Evolutionary conservation across 192 early-diverging fungal genomes (phyloP), one percentile per base, ranked within the genome.

Genomic region (Piromyces finnis): DNA sequence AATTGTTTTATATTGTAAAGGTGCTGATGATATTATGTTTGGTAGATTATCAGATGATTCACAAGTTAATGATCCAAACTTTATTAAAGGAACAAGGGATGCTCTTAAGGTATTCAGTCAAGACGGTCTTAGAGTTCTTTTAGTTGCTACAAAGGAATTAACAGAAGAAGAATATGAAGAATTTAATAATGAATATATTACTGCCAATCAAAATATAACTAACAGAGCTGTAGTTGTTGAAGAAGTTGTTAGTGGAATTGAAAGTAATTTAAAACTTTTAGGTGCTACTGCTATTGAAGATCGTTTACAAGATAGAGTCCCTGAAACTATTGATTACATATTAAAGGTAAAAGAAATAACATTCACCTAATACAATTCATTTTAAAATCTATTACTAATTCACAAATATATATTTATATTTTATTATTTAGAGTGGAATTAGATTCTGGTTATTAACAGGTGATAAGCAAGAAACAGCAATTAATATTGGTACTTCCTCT

Each of bases 391-490:
- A n/a, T n/a, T n/a, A n/a, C n/a, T n/a, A n/a, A n/a, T n/a, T n/a
- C n/a, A n/a, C n/a, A 35, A 7, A 35, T 7, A 7, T 35, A 35
- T 35, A 35, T 3, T 35, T 7, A 7, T 7, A 35, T 35, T 7
- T 35, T 35, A 35, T 37, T 37, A 37, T 14, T 14, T 59, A 83
- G 96, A 95, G 1, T 41, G 95, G 95, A n/a, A 94, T 98, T 82
- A 95, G 96, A 86, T 84, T 98, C 36, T 99, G 97, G 96, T 94
- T 99, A 41, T 87, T 98, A 80, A 99, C 97, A 0, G 97, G 97
- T 51, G 97, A 99, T 86, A 98, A 98, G 83, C 85, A 97, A 87
- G 97, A 99, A 85, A 99, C 97, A 0, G 97, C 97, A n/a, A 98
- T 99, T 86, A 98, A 98, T 84, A 98, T 99, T 85, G 96, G 96